Conservation (phyloP, 148 eudicot genomes). For the Rhododendron molle region DNA sequence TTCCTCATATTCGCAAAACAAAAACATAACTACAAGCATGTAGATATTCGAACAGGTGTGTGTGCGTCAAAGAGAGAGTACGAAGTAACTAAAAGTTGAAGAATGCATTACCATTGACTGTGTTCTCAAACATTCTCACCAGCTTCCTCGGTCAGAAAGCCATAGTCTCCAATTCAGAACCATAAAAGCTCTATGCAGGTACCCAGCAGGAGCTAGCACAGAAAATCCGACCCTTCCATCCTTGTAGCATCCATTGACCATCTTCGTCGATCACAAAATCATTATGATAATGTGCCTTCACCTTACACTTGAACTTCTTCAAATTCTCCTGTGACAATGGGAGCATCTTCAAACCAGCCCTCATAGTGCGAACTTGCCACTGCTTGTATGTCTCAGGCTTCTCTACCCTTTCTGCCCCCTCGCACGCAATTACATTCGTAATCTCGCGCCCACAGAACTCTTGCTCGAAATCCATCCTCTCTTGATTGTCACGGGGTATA, state of each 20-base stretch:
- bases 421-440: slow-evolving; percentile 74
- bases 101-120: neutral
- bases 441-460: slow-evolving; percentile 71
- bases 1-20: neutral
- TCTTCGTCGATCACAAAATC: slow-evolving; percentile 14
- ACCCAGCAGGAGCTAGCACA: slow-evolving; percentile 27
- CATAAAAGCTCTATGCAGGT: slow-evolving; percentile 2
- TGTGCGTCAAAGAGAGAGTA: neutral
- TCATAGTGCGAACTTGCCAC: slow-evolving; percentile 22
- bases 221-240: slow-evolving; percentile 23
- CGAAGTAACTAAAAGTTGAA: neutral
- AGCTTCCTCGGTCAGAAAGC: neutral
- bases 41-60: neutral
- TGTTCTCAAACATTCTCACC: neutral
- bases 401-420: slow-evolving; percentile 55
- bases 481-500: slow-evolving; percentile 40
- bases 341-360: slow-evolving; percentile 22
- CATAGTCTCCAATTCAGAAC: neutral
- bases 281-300: neutral
- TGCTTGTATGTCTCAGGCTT: slow-evolving; percentile 26
- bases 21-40: neutral
- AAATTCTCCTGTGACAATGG: slow-evolving; percentile 15
- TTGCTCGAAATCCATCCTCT: slow-evolving; percentile 60
- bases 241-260: slow-evolving; percentile 25
- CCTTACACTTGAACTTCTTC: slow-evolving; percentile 22